Conservation (phyloP, 176 grass and related monocot species). For the Hordeum vulgare region DNA sequence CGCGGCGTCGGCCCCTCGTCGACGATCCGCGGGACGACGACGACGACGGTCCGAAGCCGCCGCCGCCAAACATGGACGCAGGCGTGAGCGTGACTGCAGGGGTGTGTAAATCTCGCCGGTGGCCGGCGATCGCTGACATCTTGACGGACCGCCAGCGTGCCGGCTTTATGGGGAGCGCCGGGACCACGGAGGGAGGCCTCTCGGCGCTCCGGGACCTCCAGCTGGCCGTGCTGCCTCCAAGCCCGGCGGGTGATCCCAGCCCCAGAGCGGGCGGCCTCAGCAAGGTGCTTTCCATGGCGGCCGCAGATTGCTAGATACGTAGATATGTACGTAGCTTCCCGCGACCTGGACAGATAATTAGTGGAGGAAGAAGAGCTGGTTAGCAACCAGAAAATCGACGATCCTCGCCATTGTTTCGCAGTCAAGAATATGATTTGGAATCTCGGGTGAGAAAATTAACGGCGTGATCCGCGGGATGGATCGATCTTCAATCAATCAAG, state of each 20-base stretch:
- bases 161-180: background rate
- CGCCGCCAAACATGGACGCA: background rate
- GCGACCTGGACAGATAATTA: background rate
- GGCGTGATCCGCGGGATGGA: background rate
- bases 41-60: background rate
- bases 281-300: background rate
- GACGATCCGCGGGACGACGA: no score
- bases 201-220: background rate
- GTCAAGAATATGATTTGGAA: background rate
- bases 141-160: slow-evolving; percentile 2
- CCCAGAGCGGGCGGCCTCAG: background rate
- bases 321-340: background rate
- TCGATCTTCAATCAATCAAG: background rate
- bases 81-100: no score
- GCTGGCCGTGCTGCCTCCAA: background rate
- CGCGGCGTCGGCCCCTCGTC: background rate
- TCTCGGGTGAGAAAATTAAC: background rate
- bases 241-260: background rate
- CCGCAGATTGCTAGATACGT: background rate
- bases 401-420: background rate
- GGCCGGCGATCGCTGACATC: background rate
- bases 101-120: background rate
- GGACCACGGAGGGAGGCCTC: background rate
- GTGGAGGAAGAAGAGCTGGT: background rate
- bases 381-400: background rate